Conservation (phyloP, 2,329 filamentous ascomycete genomes). For the Botrytis sinoallii region DNA sequence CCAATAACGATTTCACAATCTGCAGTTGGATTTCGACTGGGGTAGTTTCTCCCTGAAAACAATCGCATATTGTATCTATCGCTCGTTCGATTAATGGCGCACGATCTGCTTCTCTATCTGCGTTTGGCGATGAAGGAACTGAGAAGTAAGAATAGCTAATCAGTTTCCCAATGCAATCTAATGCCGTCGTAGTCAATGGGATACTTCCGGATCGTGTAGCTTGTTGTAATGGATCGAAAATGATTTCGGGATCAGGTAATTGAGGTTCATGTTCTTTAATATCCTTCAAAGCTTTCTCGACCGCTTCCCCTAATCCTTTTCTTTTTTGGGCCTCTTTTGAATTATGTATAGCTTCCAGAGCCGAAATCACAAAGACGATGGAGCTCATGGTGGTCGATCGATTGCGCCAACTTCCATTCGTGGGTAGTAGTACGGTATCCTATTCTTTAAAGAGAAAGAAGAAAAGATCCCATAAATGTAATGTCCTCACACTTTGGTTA, state of each 20-base stretch:
- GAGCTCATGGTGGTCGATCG: slow-evolving; percentile 71
- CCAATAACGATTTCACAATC: slow-evolving; percentile 94
- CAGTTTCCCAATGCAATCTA: slow-evolving; percentile 98
- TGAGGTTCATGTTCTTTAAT: slow-evolving; percentile 82
- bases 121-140: slow-evolving; percentile 52
- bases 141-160: slow-evolving; percentile 99
- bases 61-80: slow-evolving; percentile 99
- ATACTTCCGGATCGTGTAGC: slow-evolving; percentile 85
- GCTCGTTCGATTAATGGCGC: slow-evolving; percentile 90
- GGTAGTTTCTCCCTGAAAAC: slow-evolving; percentile 95
- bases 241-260: slow-evolving; percentile 82
- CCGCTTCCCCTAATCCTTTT: slow-evolving; percentile 77
- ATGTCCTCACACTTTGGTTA: background rate
- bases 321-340: slow-evolving; percentile 89
- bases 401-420: slow-evolving; percentile 34
- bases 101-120: slow-evolving; percentile 41
- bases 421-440: background rate
- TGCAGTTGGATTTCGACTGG: slow-evolving; percentile 90
- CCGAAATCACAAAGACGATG: slow-evolving; percentile 91
- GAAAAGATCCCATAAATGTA: background rate
- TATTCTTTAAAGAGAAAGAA: background rate
- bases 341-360: slow-evolving; percentile 84
- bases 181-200: slow-evolving; percentile 79
- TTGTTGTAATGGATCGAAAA: slow-evolving; percentile 87
- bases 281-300: slow-evolving; percentile 76